phyloP scores from a whole-genome alignment of 768 basidiomycete species.

The Pleurotus eryngii region DNA sequence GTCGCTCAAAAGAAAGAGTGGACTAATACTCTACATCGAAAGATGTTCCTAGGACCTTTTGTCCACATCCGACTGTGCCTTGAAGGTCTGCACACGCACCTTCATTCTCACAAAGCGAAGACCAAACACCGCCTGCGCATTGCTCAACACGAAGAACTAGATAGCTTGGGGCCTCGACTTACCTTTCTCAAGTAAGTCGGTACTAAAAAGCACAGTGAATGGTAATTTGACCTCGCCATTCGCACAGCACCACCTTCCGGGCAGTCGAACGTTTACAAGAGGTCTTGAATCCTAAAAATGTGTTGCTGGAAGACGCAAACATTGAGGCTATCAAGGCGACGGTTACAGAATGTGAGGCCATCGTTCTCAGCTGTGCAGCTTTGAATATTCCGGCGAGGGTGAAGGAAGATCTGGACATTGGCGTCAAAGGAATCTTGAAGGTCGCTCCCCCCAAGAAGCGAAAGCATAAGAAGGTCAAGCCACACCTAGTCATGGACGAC shows the following conservation, averaged over 20 bases:
- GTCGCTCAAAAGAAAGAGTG: slow-evolving; percentile 24
- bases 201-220: too few species aligned
- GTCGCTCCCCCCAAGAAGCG: slow-evolving; percentile 9
- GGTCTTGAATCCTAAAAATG: slow-evolving; percentile 25
- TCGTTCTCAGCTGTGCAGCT: slow-evolving; percentile 26
- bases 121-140: slow-evolving; percentile 25
- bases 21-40: slow-evolving; percentile 27
- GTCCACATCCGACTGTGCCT: slow-evolving; percentile 40
- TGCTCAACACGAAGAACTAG: slow-evolving; percentile 31
- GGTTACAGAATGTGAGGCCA: slow-evolving; percentile 22
- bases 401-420: slow-evolving; percentile 22
- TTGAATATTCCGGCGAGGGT: slow-evolving; percentile 15
- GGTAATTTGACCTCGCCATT: too few species aligned
- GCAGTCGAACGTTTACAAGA: slow-evolving; percentile 22
- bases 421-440: slow-evolving; percentile 30
- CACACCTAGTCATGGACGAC: slow-evolving; percentile 16
- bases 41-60: slow-evolving; percentile 34
- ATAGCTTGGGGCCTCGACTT: slow-evolving; percentile 25
- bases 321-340: slow-evolving; percentile 20
- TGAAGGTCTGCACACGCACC: slow-evolving; percentile 24
- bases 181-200: slow-evolving; percentile 25
- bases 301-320: slow-evolving; percentile 23
- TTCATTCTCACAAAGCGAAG: slow-evolving; percentile 24
- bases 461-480: slow-evolving; percentile 14
- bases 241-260: slow-evolving; percentile 22